A percentile compares a stretch with the other conserved stretches of the same genome.
Conservation (phyloP, 352 stramenopile genomes). For the Globisporangium paroecandrum region DNA sequence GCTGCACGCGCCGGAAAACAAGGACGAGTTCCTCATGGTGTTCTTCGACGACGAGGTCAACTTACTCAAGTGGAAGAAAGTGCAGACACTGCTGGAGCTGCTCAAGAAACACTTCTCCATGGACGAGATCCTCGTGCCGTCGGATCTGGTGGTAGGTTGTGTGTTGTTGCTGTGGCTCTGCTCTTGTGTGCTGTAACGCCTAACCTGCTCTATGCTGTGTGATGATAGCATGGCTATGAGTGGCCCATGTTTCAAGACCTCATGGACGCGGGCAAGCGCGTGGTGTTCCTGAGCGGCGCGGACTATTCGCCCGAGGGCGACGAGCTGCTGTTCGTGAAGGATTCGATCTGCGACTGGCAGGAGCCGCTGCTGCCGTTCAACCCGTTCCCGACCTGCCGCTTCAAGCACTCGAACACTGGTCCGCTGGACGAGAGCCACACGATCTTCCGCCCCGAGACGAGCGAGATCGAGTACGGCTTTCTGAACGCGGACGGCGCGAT, state of each 20-base stretch:
- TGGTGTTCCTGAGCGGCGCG: conserved; percentile 76
- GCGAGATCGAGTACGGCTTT: conserved; percentile 82
- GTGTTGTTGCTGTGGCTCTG: neutral
- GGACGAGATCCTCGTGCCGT: conserved; percentile 61
- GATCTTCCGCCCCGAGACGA: conserved; percentile 81
- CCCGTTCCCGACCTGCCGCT: conserved; percentile 61
- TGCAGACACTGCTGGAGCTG: conserved; percentile 57
- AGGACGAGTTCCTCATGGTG: conserved; percentile 72
- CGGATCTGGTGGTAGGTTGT: conserved; percentile 48
- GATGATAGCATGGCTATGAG: conserved; percentile 31
- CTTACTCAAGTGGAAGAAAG: conserved; percentile 80
- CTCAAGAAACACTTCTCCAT: conserved; percentile 57
- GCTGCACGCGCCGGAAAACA: conserved; percentile 52
- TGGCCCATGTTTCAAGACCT: conserved; percentile 75
- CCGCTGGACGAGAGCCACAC: conserved; percentile 44
- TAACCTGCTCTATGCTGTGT: neutral
- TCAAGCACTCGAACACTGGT: conserved; percentile 34
- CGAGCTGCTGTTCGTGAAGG: conserved; percentile 75
- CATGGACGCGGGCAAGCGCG: conserved; percentile 51
- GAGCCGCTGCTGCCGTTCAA: conserved; percentile 61
- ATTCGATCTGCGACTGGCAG: conserved; percentile 73
- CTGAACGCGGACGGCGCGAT: conserved; percentile 75
- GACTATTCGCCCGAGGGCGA: conserved; percentile 65
- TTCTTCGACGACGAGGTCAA: conserved; percentile 83
- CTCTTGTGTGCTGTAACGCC: neutral